These are phyloP conservation scores for Alternaria incomplexa DNA, from an alignment of 2,329 filamentous ascomycete species.

Conservation along the genomic window DNA sequence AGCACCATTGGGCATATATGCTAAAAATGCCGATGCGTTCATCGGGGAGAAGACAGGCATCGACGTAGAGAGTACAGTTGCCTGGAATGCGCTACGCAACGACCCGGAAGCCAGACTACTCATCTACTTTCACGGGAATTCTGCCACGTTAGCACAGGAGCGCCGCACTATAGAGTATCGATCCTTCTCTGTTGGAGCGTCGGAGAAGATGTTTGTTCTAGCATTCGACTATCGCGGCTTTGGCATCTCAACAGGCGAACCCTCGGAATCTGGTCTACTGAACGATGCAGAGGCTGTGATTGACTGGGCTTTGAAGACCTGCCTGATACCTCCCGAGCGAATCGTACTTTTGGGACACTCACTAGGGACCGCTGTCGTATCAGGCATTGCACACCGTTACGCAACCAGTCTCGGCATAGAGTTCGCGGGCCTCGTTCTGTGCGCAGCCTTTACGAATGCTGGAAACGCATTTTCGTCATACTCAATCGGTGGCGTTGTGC, in stretches of 20 bases:
- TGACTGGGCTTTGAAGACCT: slow-evolving; percentile 73
- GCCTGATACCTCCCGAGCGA: slow-evolving; percentile 69
- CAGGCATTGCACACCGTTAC: slow-evolving; percentile 75
- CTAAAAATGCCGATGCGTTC: slow-evolving; percentile 69
- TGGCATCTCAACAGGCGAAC: slow-evolving; percentile 77
- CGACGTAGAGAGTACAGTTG: slow-evolving; percentile 54
- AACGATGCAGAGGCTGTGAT: slow-evolving; percentile 77
- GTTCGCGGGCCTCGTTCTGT: slow-evolving; percentile 80
- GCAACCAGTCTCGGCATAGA: slow-evolving; percentile 61
- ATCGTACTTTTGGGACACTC: slow-evolving; percentile 88
- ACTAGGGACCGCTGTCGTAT: slow-evolving; percentile 83
- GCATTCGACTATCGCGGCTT: slow-evolving; percentile 94
- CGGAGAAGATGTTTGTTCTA: slow-evolving; percentile 67
- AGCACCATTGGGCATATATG: slow-evolving; percentile 77
- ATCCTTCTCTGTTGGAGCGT: slow-evolving; percentile 69
- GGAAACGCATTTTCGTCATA: slow-evolving; percentile 78
- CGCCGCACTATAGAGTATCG: slow-evolving; percentile 80
- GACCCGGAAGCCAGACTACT: slow-evolving; percentile 62
- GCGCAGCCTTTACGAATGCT: slow-evolving; percentile 79
- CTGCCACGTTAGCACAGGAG: slow-evolving; percentile 78
- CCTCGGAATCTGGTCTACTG: slow-evolving; percentile 80
- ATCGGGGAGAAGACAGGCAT: slow-evolving; percentile 55
- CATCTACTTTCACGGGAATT: slow-evolving; percentile 66
- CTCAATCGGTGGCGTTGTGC: slow-evolving; percentile 75
- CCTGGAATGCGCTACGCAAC: slow-evolving; percentile 58